Evolutionary conservation across 371 early-diverging fungal species (phyloP).

Genomic region (Mucor ambiguus): DNA sequence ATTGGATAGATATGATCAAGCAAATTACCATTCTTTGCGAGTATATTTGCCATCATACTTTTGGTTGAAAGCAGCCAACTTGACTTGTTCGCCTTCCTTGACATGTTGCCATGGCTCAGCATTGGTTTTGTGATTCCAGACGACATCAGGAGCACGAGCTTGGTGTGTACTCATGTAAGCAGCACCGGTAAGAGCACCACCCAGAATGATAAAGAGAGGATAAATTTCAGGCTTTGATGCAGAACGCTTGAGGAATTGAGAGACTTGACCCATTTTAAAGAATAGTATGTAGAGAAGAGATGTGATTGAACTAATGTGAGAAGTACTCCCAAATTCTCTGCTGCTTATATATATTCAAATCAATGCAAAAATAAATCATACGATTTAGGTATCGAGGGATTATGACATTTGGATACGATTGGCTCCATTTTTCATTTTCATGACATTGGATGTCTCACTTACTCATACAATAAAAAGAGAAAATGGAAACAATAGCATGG

Average conservation of each 20-base stretch:
- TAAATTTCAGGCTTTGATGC: slow-evolving; percentile 37
- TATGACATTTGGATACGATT: not conserved
- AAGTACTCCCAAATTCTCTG: not conserved
- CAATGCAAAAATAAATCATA: not conserved
- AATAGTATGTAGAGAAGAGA: not conserved
- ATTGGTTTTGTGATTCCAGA: slow-evolving; percentile 41
- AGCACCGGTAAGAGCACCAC: slow-evolving; percentile 32
- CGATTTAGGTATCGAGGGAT: slow-evolving; percentile 1
- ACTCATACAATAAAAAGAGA: not conserved
- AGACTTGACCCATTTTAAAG: slow-evolving; percentile 18
- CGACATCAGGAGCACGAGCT: slow-evolving; percentile 42
- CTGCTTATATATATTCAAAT: not conserved
- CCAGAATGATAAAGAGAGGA: slow-evolving; percentile 35
- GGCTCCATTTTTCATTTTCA: not conserved
- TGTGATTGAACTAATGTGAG: not conserved
- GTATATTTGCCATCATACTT: slow-evolving; percentile 34
- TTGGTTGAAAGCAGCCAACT: slow-evolving; percentile 36
- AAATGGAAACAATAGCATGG: slow-evolving; percentile 5
- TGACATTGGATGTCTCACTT: slow-evolving; percentile 1
- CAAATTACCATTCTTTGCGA: slow-evolving; percentile 28
- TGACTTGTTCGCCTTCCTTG: slow-evolving; percentile 39
- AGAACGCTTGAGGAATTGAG: slow-evolving; percentile 31
- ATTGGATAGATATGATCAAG: not conserved
- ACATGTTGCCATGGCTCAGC: slow-evolving; percentile 44
- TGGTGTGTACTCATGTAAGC: slow-evolving; percentile 32